phyloP scores from a whole-genome alignment of 768 basidiomycete genomes.

The Cantharellus cinnabarinus region DNA sequence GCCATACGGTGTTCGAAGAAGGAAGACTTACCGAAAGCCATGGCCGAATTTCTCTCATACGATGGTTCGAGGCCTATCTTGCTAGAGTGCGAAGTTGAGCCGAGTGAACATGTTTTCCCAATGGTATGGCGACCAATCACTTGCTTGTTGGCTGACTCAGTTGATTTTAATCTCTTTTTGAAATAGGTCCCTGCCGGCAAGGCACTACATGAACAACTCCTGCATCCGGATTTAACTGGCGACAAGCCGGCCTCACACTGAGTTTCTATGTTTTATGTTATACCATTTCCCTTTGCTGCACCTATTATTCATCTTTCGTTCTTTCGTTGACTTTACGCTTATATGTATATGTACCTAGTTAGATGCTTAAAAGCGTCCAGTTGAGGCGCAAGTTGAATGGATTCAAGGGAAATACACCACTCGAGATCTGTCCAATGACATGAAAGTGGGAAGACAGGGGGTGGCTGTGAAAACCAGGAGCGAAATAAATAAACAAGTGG shows the following conservation, averaged over 20 bases:
- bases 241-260: not conserved
- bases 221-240: slow-evolving; percentile 32
- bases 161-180: slow-evolving; percentile 3
- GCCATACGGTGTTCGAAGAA: slow-evolving; percentile 53
- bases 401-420: not conserved
- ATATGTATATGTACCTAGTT: not conserved
- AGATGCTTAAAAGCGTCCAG: not conserved
- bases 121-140: slow-evolving; percentile 33
- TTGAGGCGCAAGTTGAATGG: not conserved
- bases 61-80: slow-evolving; percentile 70
- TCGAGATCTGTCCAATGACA: not conserved
- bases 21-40: slow-evolving; percentile 75
- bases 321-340: not conserved
- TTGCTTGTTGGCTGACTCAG: slow-evolving; percentile 8
- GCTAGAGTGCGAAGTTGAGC: slow-evolving; percentile 76
- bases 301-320: not conserved
- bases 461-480: not conserved
- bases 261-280: not conserved
- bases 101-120: slow-evolving; percentile 75
- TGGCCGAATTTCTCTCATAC: slow-evolving; percentile 98
- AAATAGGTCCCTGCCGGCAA: slow-evolving; percentile 73
- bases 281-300: not conserved
- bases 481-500: not conserved
- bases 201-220: slow-evolving; percentile 77
- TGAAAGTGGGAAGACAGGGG: not conserved